These are phyloP conservation scores for Phaeophleospora eucalypticola DNA, from an alignment of 2,329 filamentous ascomycete genomes.

Conservation along the genomic window DNA sequence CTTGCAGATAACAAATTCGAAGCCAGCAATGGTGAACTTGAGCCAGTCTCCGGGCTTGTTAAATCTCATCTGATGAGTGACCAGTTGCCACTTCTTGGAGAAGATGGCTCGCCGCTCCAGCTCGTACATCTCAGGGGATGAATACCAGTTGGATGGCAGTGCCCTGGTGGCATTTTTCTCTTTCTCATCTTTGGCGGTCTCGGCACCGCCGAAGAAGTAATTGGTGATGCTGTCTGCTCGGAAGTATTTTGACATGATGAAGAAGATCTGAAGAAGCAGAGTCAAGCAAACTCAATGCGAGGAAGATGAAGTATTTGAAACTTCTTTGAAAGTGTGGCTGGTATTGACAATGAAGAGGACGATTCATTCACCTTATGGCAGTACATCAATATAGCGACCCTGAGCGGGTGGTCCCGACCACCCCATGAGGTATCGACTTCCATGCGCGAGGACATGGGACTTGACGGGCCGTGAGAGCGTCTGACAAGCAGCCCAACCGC, in stretches of 20 bases:
- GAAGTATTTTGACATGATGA: background rate
- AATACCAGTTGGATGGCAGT: constrained; percentile 45
- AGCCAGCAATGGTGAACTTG: constrained; percentile 53
- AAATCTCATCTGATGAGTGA: constrained; percentile 31
- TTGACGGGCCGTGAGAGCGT: background rate
- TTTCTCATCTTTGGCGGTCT: constrained; percentile 20
- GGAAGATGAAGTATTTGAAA: too few relatives aligned
- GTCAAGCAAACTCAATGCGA: too few relatives aligned
- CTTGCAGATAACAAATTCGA: constrained; percentile 51
- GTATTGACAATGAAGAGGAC: background rate
- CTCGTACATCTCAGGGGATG: constrained; percentile 42
- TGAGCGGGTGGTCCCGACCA: background rate
- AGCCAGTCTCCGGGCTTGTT: constrained; percentile 35
- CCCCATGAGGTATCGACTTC: constrained; percentile 1
- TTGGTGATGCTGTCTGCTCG: constrained; percentile 7
- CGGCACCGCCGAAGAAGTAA: constrained; percentile 36
- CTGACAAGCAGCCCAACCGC: background rate
- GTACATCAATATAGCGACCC: background rate
- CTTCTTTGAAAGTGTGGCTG: too few relatives aligned
- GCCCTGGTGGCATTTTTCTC: constrained; percentile 34
- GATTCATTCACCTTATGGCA: background rate
- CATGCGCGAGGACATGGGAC: background rate
- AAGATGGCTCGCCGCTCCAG: constrained; percentile 46
- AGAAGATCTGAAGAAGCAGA: background rate
- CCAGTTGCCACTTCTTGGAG: constrained; percentile 34